phyloP scores from a whole-genome alignment of 2,329 filamentous ascomycete species.

The Colletotrichum aenigma region DNA sequence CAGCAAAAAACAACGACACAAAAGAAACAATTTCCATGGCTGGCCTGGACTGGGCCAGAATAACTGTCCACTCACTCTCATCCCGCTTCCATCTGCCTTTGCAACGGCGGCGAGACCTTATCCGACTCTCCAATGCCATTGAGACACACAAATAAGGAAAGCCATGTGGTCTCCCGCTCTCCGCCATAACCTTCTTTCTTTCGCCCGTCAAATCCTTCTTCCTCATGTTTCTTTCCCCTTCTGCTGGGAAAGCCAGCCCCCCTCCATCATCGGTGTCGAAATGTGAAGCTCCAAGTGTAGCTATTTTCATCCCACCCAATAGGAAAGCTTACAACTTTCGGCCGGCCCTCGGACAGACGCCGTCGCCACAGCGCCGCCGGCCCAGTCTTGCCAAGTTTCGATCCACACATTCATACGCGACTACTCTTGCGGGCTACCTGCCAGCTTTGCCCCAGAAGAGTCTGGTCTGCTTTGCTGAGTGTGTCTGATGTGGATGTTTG shows the following conservation, averaged over 20 bases:
- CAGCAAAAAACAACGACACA: background rate
- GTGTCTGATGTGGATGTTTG: background rate
- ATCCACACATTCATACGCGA: background rate
- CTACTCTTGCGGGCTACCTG: background rate
- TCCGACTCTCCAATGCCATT: background rate
- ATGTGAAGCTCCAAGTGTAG: background rate
- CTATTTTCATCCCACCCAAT: background rate
- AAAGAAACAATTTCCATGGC: background rate
- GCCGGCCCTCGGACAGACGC: background rate
- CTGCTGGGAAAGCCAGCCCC: background rate
- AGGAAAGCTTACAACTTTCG: background rate
- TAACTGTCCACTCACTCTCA: background rate
- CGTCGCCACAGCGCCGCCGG: background rate
- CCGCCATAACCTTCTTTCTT: conserved; percentile 8
- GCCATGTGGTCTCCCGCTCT: background rate
- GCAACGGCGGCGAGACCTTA: background rate
- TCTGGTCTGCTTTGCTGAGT: background rate
- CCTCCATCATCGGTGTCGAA: background rate
- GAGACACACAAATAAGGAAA: background rate
- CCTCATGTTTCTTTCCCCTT: background rate
- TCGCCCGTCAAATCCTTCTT: background rate
- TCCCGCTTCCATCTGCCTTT: background rate
- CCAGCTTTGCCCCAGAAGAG: background rate
- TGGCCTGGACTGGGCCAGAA: background rate
- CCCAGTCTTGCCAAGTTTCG: background rate